Evolutionary conservation across 495 filamentous ascomycete genomes (phyloP).

Genomic region (Chaetomium tenue): DNA sequence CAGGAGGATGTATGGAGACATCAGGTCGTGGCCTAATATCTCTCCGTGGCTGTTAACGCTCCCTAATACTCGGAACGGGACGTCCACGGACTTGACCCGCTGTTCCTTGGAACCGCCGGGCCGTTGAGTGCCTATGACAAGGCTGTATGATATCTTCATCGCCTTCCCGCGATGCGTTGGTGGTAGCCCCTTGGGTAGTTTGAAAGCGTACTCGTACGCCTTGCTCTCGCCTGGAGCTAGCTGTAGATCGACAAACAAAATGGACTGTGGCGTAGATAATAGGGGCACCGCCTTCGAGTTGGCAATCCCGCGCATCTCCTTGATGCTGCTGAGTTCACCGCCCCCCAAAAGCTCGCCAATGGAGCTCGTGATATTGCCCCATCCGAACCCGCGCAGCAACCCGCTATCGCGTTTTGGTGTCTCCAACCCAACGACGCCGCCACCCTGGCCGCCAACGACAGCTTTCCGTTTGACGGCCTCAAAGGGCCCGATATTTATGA

Average conservation of each 20-base stretch:
- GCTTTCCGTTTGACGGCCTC: conserved; percentile 95
- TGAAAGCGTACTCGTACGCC: conserved; percentile 81
- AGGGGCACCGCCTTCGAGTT: conserved; percentile 80
- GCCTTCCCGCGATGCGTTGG: conserved; percentile 89
- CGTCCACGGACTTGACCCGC: conserved; percentile 84
- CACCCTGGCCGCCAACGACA: conserved; percentile 80
- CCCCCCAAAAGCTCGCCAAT: conserved; percentile 81
- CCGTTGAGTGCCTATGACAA: conserved; percentile 89
- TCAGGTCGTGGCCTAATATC: conserved; percentile 76
- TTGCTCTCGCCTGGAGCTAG: conserved; percentile 86
- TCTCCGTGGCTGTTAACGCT: conserved; percentile 71
- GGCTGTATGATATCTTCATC: conserved; percentile 87
- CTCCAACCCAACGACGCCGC: conserved; percentile 78
- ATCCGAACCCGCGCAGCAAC: conserved; percentile 79
- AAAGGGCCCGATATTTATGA: conserved; percentile 85
- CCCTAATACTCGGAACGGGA: conserved; percentile 92
- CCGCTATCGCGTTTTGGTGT: conserved; percentile 73
- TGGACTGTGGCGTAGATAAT: conserved; percentile 91
- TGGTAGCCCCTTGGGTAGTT: conserved; percentile 79
- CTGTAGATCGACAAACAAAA: conserved; percentile 90
- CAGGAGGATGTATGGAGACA: conserved; percentile 88
- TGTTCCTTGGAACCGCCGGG: conserved; percentile 72
- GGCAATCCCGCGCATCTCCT: conserved; percentile 85
- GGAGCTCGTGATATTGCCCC: conserved; percentile 84
- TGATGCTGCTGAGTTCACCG: conserved; percentile 84